These are phyloP conservation scores for Lophiotrema nucula DNA, from an alignment of 495 filamentous ascomycete species.

Conservation along the genomic window DNA sequence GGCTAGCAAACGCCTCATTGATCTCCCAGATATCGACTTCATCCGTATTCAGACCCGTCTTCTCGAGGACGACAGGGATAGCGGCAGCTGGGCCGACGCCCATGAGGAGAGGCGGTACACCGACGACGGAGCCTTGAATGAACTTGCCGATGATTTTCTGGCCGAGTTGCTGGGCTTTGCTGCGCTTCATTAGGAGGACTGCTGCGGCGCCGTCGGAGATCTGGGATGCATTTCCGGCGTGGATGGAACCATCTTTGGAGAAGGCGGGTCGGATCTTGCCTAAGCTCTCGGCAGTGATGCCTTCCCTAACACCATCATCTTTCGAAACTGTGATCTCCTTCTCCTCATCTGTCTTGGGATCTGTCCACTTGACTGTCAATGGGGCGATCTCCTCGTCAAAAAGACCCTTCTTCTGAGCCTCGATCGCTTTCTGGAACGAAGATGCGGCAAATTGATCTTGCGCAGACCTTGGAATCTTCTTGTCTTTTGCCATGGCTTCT, in stretches of 20 bases:
- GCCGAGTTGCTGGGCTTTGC: constrained; percentile 80
- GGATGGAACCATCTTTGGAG: constrained; percentile 86
- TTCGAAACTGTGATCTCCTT: constrained; percentile 78
- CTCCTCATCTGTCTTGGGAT: constrained; percentile 87
- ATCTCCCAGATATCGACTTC: constrained; percentile 98
- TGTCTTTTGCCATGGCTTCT: constrained; percentile 91
- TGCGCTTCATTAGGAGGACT: constrained; percentile 92
- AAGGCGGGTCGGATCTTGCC: constrained; percentile 90
- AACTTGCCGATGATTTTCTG: constrained; percentile 91
- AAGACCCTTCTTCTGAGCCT: constrained; percentile 81
- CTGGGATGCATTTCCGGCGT: constrained; percentile 93
- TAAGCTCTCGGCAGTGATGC: constrained; percentile 83
- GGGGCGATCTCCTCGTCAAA: constrained; percentile 94
- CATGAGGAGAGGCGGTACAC: constrained; percentile 92
- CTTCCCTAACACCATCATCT: constrained; percentile 84
- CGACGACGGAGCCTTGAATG: constrained; percentile 78
- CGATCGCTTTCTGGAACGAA: constrained; percentile 84
- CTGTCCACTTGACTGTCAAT: constrained; percentile 74
- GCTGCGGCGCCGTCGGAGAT: constrained; percentile 95
- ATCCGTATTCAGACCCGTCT: constrained; percentile 80
- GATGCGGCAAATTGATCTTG: constrained; percentile 89
- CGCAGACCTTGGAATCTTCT: constrained; percentile 62
- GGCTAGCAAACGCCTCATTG: constrained; percentile 96
- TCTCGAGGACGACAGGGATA: constrained; percentile 85
- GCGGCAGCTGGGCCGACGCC: constrained; percentile 94